Base-by-base conservation (phyloP, 2,329 filamentous ascomycete species). In the Myriosclerotinia scirpicola region DNA sequence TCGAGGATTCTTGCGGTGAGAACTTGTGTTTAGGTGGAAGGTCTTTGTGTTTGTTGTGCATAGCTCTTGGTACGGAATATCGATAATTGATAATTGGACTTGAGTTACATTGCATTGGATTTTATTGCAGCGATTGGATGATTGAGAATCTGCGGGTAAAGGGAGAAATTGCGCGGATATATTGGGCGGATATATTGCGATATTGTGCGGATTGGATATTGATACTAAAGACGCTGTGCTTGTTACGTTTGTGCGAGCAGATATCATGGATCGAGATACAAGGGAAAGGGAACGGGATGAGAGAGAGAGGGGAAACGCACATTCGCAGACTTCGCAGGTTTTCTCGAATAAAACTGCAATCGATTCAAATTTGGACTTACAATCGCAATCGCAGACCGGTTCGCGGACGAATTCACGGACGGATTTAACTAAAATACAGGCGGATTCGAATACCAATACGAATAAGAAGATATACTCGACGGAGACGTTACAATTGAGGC, bases 211-310 rank as follows among this genome's bases (percentile, higher is more conserved):
- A 26, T 26, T 26, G 26, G 26, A 26, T 26, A 26, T 26, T 26
- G 26, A 26, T 26, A 26, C 26, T 26, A 17, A 14, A n/a, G 44
- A 46, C 44, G 44, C 44, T 5, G 44, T 46, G 40, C 17, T 44
- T 44, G 40, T 20, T 20, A 17, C 15, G 46, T n/a, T 69, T 62
- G 67, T 67, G 66, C 26, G 48, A 12, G n/a, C 7, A 17, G 48
- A 15, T 15, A 44, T 44, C 40, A 44, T 44, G 42, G 42, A 46
- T 46, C 15, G 42, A 15, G 42, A 46, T 46, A 15, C 42, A 26
- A 26, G 42, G 17, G 42, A 6, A 20, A 20, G 42, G 20, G 42
- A 5, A 46, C 15, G 42, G 17, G 42, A 7, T 26, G 42, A 46
- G 15, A 20, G 17, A 3, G 42, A 8, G 42, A 46, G 15, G 12